phyloP scores from a whole-genome alignment of 805 yeast genomes.

The Candida boidinii region DNA sequence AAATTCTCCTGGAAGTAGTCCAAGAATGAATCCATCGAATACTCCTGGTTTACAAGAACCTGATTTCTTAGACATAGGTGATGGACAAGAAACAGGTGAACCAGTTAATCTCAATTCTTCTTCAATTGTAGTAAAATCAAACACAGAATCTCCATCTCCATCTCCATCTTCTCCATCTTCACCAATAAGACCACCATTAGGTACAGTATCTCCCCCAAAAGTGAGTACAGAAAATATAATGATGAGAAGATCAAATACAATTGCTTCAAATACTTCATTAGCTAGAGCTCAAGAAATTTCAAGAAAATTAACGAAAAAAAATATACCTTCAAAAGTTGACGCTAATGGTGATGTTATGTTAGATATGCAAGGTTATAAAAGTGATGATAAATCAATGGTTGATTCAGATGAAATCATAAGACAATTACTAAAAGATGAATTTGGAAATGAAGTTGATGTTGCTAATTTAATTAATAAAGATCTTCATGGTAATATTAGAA shows the following conservation, averaged over 20 bases:
- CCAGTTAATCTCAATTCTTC: constrained; percentile 4
- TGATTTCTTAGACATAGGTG: constrained; percentile 40
- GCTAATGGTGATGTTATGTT: constrained; percentile 83
- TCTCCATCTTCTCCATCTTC: too few species aligned
- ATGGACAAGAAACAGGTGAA: constrained; percentile 15
- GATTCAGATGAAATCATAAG: constrained; percentile 70
- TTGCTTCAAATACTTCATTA: constrained; percentile 16
- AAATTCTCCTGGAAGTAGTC: constrained; percentile 45
- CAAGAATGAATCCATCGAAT: constrained; percentile 11
- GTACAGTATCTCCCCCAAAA: constrained; percentile 5
- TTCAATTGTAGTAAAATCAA: constrained; percentile 4
- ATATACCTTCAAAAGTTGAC: constrained; percentile 82
- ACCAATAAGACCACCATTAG: constrained; percentile 1
- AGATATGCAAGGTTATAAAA: constrained; percentile 95
- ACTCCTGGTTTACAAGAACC: constrained; percentile 31
- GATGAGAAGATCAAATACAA: constrained; percentile 6
- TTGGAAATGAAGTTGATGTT: constrained; percentile 44
- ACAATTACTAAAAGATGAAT: constrained; percentile 68
- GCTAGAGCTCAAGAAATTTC: constrained; percentile 59
- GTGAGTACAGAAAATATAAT: constrained; percentile 3
- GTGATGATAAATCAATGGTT: constrained; percentile 68
- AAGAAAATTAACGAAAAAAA: constrained; percentile 53
- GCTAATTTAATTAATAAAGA: constrained; percentile 45
- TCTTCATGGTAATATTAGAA: constrained; percentile 58
- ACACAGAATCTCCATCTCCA: neutral